Base-by-base conservation (phyloP, 495 filamentous ascomycete genomes). In the Trichoderma orchidacearum region DNA sequence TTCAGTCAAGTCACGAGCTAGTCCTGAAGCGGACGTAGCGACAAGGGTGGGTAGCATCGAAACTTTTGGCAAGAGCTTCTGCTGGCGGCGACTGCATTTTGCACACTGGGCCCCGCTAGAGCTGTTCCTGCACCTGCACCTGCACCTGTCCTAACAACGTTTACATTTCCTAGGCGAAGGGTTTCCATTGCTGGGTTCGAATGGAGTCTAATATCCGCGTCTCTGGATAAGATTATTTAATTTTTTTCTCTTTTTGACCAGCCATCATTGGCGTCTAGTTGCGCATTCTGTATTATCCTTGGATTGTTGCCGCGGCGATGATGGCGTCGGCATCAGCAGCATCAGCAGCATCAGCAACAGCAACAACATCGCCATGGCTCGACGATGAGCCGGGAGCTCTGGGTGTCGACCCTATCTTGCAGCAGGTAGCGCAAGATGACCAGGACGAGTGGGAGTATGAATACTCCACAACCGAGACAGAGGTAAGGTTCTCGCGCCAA, bases 381-480 rank as follows among this genome's bases (percentile, higher is more conserved):
- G 41, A 17, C 6, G 21, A 48, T 1, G 41, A 48, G 7, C 7
- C 41, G 11, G 41, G 41, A 15, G 41, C 41, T 27, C 27, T 48
- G 21, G 11, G 27, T 17, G 41, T 48, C 41, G 41, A 48, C 8
- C 23, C 9, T 3, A 13, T 48, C 41, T 13, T 48, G 41, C 18
- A 48, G 21, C 41, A 48, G 21, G 41, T 48, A 0, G 23, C 41
- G 18, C 23, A 63, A 29, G 74, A 76, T 1, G 65, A 74, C 51
- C 69, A 73, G 25, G 70, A 75, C 15, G 78, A 78, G 51, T 81
- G 76, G 77, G 78, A 81, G 56, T 80, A 80, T 58, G 78, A 81
- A 51, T 81, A 81, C 59, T 81, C 78, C 0, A 62, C 69, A 7
- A 78, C 76, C 2, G 76, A 81, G 56, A 77, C 68, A n/a, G 78